Base-by-base conservation (phyloP, 768 basidiomycete species). In the Calocera viscosa region DNA sequence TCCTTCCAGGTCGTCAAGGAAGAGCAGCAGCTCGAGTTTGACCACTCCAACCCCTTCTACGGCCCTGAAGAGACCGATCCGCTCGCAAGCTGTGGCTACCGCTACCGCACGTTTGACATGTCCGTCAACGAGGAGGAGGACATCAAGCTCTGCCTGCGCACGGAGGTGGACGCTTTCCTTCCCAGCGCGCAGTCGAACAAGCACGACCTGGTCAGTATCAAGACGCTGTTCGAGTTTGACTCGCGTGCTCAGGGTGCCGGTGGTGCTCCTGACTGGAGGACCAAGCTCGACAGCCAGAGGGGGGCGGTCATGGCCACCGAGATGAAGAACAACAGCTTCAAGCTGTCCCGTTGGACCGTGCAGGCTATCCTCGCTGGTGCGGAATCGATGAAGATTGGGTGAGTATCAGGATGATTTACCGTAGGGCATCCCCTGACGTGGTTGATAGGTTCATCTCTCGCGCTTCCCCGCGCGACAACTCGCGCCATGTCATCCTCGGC, bases 311-410 rank as follows among this genome's bases (percentile, higher is more conserved):
- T 98, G 68, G 93, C 96, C 38, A 94, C 92, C 28, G 96, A 99
- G 81, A 98, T 98, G 96, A 99, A 98, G 81, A 99, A 99, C 78
- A 99, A 99, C 79, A 91, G 88, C 72, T 94, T 88, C 79, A 99
- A 99, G 77, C 83, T 99, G 32, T 94, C 94, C 22, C 89, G 95
- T 73, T 99, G 95, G 94, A 88, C 95, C 0, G 91, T 97, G 19
- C 94, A 97, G 80, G 90, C 90, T 74, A 82, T 97, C 40, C 81
- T 99, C 38, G 93, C 96, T 49, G 96, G 96, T 49, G 95, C 94
- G 24, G 96, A 98, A 64, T 78, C 87, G 68, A 89, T 98, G 87
- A 99, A 98, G 80, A 92, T 98, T 74, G 95, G 94, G 92, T 95
- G 71, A 67, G 87, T 82, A 30, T 16, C 12, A 35, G 28, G 63